Percentiles rank a stretch among this genome's conserved stretches.
phyloP scores from a whole-genome alignment of 352 stramenopile species.

The Aphanomyces invadans region DNA sequence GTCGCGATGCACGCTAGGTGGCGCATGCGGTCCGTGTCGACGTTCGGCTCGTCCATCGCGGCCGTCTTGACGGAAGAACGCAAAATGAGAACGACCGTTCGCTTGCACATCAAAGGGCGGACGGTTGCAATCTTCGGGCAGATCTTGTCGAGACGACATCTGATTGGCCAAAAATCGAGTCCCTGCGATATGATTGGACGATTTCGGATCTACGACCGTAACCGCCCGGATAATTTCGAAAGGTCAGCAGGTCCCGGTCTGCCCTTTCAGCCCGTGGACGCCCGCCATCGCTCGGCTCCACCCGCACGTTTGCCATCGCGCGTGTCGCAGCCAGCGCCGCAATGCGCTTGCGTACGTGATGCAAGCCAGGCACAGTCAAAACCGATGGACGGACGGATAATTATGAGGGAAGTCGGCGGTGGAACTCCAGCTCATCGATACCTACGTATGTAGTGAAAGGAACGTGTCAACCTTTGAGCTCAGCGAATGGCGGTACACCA shows the following conservation, averaged over 20 bases:
- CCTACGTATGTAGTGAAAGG: too few relatives aligned
- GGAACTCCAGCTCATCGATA: too few relatives aligned
- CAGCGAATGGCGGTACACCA: too few relatives aligned
- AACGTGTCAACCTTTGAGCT: too few relatives aligned
- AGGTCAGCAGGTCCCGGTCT: background rate
- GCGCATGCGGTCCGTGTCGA: constrained; percentile 2
- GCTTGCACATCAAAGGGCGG: constrained; percentile 13
- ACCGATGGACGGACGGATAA: too few relatives aligned
- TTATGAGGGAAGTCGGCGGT: too few relatives aligned
- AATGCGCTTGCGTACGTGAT: too few relatives aligned
- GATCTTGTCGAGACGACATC: background rate
- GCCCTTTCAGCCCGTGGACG: background rate
- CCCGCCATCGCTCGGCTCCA: too few relatives aligned
- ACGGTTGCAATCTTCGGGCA: constrained; percentile 18
- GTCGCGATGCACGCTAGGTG: constrained; percentile 8
- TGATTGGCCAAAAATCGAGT: constrained; percentile 1
- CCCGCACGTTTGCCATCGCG: too few relatives aligned
- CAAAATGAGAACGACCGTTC: constrained; percentile 15
- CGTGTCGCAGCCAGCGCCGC: too few relatives aligned
- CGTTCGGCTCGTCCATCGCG: background rate
- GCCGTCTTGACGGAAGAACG: background rate
- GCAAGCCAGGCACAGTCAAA: too few relatives aligned
- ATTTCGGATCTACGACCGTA: background rate
- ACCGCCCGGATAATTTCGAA: background rate
- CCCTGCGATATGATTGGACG: background rate